Percentiles rank a stretch among this genome's conserved stretches.
Evolutionary conservation across 1,284 basidiomycete genomes (phyloP).

Genomic region (Sphagnurus paluster): DNA sequence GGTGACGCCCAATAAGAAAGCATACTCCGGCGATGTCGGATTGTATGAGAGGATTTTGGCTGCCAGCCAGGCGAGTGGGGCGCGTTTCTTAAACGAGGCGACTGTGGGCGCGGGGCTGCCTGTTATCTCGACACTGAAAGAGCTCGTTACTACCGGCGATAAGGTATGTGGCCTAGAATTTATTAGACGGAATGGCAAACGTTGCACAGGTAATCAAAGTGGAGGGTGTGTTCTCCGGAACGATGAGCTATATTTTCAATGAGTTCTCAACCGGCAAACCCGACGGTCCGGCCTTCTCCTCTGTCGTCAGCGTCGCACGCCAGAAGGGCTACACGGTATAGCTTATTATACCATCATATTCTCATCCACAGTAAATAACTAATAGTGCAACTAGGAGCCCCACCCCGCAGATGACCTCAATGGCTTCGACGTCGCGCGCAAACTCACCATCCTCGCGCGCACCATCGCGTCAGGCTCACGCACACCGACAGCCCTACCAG

Average conservation of each 20-base stretch:
- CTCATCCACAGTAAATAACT: too few relatives aligned
- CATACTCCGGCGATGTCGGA: constrained; percentile 75
- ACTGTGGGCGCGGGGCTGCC: constrained; percentile 97
- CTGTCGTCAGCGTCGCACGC: constrained; percentile 87
- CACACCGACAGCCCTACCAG: constrained; percentile 33
- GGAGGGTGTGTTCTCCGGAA: constrained; percentile 91
- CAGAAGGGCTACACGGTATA: constrained; percentile 92
- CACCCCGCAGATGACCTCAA: constrained; percentile 96
- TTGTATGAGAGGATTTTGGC: constrained; percentile 75
- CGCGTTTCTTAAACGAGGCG: constrained; percentile 84
- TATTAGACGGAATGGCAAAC: neutral
- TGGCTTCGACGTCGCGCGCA: constrained; percentile 95
- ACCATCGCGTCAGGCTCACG: constrained; percentile 51
- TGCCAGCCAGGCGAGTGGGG: constrained; percentile 55
- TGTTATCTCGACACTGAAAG: constrained; percentile 89
- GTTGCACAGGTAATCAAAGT: constrained; percentile 66
- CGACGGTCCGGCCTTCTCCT: constrained; percentile 76
- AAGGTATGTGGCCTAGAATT: constrained; percentile 49
- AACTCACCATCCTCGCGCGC: constrained; percentile 93
- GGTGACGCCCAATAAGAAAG: constrained; percentile 99
- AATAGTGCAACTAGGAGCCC: constrained; percentile 68
- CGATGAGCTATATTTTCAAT: constrained; percentile 99
- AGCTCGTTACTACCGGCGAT: constrained; percentile 91
- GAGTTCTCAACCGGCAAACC: constrained; percentile 76
- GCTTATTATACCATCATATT: too few relatives aligned